Conservation (phyloP, 139 green algal genomes). For the Chlorella sp. region DNA sequence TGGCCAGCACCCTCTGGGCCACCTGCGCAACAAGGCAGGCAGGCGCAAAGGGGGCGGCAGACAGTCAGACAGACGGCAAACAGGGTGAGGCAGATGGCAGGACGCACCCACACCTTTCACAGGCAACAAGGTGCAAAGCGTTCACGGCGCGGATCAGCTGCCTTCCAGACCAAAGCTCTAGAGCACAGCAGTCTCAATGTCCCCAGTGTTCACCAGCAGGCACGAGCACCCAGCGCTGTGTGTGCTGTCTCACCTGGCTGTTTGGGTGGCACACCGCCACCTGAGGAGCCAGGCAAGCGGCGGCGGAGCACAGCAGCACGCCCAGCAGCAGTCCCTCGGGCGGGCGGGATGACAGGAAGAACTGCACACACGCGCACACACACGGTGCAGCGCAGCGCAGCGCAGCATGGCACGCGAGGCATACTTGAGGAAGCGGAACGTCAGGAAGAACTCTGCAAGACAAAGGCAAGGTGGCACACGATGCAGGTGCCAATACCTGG, state of each 20-base stretch:
- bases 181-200: background rate
- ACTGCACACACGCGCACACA: background rate
- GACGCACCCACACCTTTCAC: background rate
- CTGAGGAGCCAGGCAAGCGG: conserved; percentile 61
- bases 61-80: background rate
- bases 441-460: background rate
- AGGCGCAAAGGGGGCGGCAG: conserved; percentile 35
- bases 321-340: conserved; percentile 78
- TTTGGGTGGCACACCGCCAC: conserved; percentile 54
- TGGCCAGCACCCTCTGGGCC: conserved; percentile 9
- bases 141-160: background rate
- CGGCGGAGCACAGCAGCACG: conserved; percentile 48
- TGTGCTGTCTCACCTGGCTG: conserved; percentile 22
- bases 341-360: conserved; percentile 45
- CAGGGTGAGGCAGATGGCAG: background rate
- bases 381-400: background rate
- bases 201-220: background rate
- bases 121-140: background rate
- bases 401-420: background rate
- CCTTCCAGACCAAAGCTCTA: background rate
- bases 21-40: conserved; percentile 55
- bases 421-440: background rate
- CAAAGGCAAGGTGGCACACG: background rate
- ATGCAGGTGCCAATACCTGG: background rate
- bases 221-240: background rate